These are phyloP conservation scores for Musa troglodytarum DNA, from an alignment of 176 grass and related monocot genomes.

Conservation along the genomic window DNA sequence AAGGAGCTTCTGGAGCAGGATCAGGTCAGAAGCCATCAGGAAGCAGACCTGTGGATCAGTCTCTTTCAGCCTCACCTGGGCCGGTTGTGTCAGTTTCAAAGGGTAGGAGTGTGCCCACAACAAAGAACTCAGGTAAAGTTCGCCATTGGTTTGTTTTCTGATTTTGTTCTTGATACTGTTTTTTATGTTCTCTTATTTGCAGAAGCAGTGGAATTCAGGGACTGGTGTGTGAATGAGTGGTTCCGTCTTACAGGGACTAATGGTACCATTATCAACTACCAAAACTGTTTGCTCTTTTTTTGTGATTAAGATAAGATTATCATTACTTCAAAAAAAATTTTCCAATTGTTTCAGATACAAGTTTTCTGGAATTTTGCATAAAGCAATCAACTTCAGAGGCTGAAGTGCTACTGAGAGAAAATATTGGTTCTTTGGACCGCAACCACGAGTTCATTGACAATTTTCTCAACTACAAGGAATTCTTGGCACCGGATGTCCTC, in stretches of 20 bases:
- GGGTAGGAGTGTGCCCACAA: slow-evolving; percentile 42
- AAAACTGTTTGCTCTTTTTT: neutral
- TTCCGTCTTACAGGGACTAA: slow-evolving; percentile 64
- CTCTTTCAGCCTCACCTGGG: slow-evolving; percentile 26
- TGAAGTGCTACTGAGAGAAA: slow-evolving; percentile 65
- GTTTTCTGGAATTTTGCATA: slow-evolving; percentile 92
- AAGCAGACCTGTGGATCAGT: slow-evolving; percentile 24
- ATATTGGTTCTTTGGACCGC: slow-evolving; percentile 61
- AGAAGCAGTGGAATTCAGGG: slow-evolving; percentile 93
- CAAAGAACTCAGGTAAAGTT: slow-evolving; percentile 57
- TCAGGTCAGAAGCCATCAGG: slow-evolving; percentile 43
- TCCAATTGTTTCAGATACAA: slow-evolving; percentile 46
- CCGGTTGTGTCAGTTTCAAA: slow-evolving; percentile 25
- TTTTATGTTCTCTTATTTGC: slow-evolving; percentile 21
- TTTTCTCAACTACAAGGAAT: slow-evolving; percentile 87
- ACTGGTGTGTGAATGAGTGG: slow-evolving; percentile 86
- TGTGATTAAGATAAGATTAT: neutral
- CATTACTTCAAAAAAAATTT: neutral
- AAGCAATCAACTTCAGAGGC: slow-evolving; percentile 65
- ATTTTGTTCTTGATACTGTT: slow-evolving; percentile 15
- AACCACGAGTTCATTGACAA: slow-evolving; percentile 78
- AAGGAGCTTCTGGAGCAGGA: slow-evolving; percentile 37
- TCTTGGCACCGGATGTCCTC: slow-evolving; percentile 70
- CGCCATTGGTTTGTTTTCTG: neutral
- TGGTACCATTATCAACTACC: slow-evolving; percentile 29